These are phyloP conservation scores for Coemansia sp. DNA, from an alignment of 192 early-diverging fungal species.

Conservation along the genomic window DNA sequence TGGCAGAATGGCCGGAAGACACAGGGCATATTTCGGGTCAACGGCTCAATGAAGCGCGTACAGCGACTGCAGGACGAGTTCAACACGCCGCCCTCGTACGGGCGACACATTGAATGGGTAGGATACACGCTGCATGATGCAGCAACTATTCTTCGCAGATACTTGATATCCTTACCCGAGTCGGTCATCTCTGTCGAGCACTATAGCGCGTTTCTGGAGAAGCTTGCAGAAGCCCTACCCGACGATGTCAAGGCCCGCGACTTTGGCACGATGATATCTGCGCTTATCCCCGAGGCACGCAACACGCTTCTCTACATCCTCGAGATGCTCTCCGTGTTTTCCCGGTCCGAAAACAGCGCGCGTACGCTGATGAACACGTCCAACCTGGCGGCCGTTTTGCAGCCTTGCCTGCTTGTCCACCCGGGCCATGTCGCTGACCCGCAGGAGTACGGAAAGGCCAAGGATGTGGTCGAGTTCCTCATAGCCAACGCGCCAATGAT, in stretches of 20 bases:
- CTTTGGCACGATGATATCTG: conserved; percentile 62
- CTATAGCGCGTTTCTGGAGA: conserved; percentile 67
- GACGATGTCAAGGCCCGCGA: conserved; percentile 37
- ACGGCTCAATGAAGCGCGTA: conserved; percentile 72
- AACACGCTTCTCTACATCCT: conserved; percentile 71
- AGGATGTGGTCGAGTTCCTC: conserved; percentile 73
- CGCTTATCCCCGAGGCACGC: conserved; percentile 58
- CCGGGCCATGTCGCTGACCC: conserved; percentile 69
- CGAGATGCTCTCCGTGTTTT: conserved; percentile 59
- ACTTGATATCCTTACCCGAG: conserved; percentile 69
- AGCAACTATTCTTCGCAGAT: conserved; percentile 72
- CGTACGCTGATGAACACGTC: conserved; percentile 70
- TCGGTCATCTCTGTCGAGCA: conserved; percentile 68
- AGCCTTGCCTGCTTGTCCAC: conserved; percentile 73
- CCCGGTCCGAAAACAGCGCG: conserved; percentile 41
- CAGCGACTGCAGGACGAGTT: conserved; percentile 68
- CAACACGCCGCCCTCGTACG: conserved; percentile 64
- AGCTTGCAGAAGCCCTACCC: conserved; percentile 55
- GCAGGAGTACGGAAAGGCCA: conserved; percentile 74
- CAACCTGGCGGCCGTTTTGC: conserved; percentile 75
- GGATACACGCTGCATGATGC: conserved; percentile 77
- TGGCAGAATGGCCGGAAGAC: conserved; percentile 54
- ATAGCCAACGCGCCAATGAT: conserved; percentile 55
- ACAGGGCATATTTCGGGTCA: conserved; percentile 74
- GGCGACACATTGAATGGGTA: conserved; percentile 62